Conservation (phyloP, 148 eudicot species). For the Cornus suecica region DNA sequence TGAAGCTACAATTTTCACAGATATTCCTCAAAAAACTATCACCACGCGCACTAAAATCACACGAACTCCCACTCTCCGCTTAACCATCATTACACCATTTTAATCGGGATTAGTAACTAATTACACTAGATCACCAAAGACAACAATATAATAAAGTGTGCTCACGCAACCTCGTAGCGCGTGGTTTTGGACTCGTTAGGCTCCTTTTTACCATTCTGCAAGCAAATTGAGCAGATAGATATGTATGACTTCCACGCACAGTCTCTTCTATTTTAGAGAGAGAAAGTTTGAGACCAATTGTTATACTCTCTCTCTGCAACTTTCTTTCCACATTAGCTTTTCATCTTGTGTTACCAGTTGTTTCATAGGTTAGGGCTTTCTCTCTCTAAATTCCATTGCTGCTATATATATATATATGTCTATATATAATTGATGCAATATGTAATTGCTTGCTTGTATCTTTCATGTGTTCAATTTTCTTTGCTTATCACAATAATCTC, state of each 20-base stretch:
- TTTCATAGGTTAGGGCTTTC: conserved; percentile 12
- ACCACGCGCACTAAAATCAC: neutral
- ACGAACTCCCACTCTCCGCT: neutral
- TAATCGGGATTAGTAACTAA: neutral
- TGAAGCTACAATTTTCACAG: neutral
- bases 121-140: neutral
- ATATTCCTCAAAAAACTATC: neutral
- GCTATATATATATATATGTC: no score
- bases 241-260: conserved; percentile 7
- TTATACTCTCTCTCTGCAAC: conserved; percentile 18
- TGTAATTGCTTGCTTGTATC: neutral
- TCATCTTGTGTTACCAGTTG: conserved; percentile 10
- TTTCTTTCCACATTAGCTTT: conserved; percentile 21
- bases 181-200: neutral
- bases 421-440: neutral
- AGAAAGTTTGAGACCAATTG: conserved; percentile 4
- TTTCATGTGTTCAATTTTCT: neutral
- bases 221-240: neutral
- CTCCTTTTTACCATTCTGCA: neutral
- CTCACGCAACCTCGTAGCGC: neutral
- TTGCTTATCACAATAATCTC: neutral
- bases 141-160: no score
- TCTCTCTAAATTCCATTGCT: conserved; percentile 19
- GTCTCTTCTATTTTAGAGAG: conserved; percentile 7
- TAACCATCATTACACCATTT: neutral